Evolutionary conservation across 2,329 filamentous ascomycete species (phyloP).

Genomic region (Furcasterigmium furcatum): DNA sequence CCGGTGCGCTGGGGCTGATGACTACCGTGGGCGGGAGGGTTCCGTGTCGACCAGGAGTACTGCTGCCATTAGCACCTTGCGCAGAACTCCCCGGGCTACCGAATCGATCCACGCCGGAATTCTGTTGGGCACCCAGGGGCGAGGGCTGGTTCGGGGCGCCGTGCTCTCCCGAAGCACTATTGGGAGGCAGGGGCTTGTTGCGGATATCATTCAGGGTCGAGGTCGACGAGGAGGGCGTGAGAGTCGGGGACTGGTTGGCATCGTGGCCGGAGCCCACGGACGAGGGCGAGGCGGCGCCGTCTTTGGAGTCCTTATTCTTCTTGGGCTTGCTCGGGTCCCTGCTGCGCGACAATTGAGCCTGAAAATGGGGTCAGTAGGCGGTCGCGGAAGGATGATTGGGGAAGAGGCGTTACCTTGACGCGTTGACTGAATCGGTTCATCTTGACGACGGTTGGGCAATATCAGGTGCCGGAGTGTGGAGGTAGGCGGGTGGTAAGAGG

Average conservation of each 20-base stretch:
- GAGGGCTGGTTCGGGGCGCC: slow-evolving; percentile 36
- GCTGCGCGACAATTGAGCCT: slow-evolving; percentile 79
- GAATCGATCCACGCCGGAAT: slow-evolving; percentile 37
- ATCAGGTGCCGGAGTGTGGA: slow-evolving; percentile 8
- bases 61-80: slow-evolving; percentile 39
- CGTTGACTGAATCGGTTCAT: slow-evolving; percentile 98
- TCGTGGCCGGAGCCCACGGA: slow-evolving; percentile 49
- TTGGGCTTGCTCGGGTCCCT: slow-evolving; percentile 85
- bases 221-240: slow-evolving; percentile 85
- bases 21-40: slow-evolving; percentile 81
- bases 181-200: slow-evolving; percentile 72
- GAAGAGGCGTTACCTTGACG: slow-evolving; percentile 2
- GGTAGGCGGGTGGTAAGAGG: slow-evolving; percentile 7
- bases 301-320: slow-evolving; percentile 69
- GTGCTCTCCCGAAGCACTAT: slow-evolving; percentile 44
- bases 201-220: slow-evolving; percentile 82
- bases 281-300: slow-evolving; percentile 78
- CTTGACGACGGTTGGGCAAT: slow-evolving; percentile 38
- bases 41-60: slow-evolving; percentile 61
- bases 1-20: slow-evolving; percentile 90
- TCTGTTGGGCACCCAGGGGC: slow-evolving; percentile 28
- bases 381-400: slow-evolving; percentile 8
- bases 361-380: slow-evolving; percentile 37
- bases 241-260: slow-evolving; percentile 56
- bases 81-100: slow-evolving; percentile 28